These are phyloP conservation scores for Lipomyces sp. DNA, from an alignment of 805 yeast genomes.

Conservation along the genomic window DNA sequence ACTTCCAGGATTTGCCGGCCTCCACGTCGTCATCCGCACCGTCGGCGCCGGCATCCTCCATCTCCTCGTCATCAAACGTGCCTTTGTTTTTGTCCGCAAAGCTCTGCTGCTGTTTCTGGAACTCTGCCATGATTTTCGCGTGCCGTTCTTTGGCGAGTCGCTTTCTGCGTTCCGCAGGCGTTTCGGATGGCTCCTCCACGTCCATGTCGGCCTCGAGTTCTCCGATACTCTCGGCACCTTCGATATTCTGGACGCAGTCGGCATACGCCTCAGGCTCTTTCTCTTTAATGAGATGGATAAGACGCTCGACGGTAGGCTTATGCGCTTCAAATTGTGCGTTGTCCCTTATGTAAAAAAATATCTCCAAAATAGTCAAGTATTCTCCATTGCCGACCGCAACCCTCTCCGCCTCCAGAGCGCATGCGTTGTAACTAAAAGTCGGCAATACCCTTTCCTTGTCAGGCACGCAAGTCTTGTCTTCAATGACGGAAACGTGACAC, in stretches of 20 bases:
- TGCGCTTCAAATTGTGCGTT: slow-evolving; percentile 8
- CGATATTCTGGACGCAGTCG: slow-evolving; percentile 5
- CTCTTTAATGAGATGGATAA: slow-evolving; percentile 23
- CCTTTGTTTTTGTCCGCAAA: slow-evolving; percentile 57
- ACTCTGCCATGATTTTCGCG: slow-evolving; percentile 67
- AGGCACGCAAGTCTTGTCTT: slow-evolving; percentile 39
- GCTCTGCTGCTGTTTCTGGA: slow-evolving; percentile 73
- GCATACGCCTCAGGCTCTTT: slow-evolving; percentile 30
- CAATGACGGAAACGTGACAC: slow-evolving; percentile 57
- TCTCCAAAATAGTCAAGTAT: slow-evolving; percentile 20
- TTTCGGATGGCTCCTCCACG: slow-evolving; percentile 31
- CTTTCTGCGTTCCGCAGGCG: slow-evolving; percentile 59
- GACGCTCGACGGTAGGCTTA: slow-evolving; percentile 20
- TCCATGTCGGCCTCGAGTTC: slow-evolving; percentile 27
- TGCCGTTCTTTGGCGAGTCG: slow-evolving; percentile 66
- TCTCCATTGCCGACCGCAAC: slow-evolving; percentile 13
- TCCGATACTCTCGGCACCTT: slow-evolving; percentile 7
- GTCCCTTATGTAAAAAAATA: slow-evolving; percentile 8
- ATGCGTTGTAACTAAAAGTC: slow-evolving; percentile 16
- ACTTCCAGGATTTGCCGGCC: slow-evolving; percentile 49
- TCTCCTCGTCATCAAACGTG: slow-evolving; percentile 43
- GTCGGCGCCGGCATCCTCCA: slow-evolving; percentile 28
- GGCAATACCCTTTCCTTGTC: slow-evolving; percentile 10
- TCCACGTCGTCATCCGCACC: slow-evolving; percentile 2
- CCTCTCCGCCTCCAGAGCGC: slow-evolving; percentile 5